These are phyloP conservation scores for Artemisia annua DNA, from an alignment of 129 eudicot genomes.

Conservation along the genomic window DNA sequence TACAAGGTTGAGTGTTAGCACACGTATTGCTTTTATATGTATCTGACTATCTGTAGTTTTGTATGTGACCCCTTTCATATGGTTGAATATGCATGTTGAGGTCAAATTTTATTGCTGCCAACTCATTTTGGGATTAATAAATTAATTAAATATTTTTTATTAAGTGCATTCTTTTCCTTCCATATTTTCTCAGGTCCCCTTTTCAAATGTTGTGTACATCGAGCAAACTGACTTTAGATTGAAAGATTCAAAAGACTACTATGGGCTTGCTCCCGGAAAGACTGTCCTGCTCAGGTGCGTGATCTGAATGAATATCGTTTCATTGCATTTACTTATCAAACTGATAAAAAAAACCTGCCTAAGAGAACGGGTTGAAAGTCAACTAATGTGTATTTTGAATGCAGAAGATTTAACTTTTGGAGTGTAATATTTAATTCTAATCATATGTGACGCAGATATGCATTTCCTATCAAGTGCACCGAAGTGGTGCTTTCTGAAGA, in stretches of 20 bases:
- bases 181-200: constrained; percentile 61
- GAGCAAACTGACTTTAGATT: constrained; percentile 80
- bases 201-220: constrained; percentile 73
- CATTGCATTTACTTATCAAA: too few species aligned
- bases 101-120: too few species aligned
- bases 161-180: not conserved
- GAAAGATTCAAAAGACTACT: constrained; percentile 92
- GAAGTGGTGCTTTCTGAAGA: constrained; percentile 82
- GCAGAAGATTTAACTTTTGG: not conserved
- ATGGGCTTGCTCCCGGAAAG: constrained; percentile 97
- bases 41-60: too few species aligned
- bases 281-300: constrained; percentile 79
- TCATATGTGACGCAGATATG: constrained; percentile 54
- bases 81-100: too few species aligned
- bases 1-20: constrained; percentile 57
- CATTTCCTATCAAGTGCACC: constrained; percentile 92
- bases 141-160: not conserved
- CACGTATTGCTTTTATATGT: too few species aligned
- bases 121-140: too few species aligned
- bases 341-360: too few species aligned
- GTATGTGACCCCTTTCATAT: too few species aligned
- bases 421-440: not conserved
- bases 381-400: too few species aligned
- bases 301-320: not conserved
- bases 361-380: too few species aligned